Percentiles rank a stretch among this genome's conserved stretches.
These are phyloP conservation scores for Eucalyptus shirleyi DNA, from an alignment of 345 rosid species.

Conservation along the genomic window DNA sequence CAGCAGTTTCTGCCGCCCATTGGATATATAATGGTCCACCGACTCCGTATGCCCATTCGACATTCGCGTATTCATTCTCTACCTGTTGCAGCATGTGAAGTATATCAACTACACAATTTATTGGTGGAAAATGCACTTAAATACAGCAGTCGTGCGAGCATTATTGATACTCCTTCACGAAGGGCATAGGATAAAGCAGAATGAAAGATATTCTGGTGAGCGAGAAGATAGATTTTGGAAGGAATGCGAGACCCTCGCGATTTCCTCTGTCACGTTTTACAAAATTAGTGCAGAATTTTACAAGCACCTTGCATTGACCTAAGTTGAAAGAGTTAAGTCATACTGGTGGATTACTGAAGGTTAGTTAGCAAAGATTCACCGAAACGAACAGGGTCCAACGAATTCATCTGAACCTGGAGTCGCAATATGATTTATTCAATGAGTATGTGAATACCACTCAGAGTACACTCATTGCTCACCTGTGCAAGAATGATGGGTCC, in stretches of 20 bases:
- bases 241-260: background rate
- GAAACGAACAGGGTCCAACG: background rate
- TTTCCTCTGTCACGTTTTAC: background rate
- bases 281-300: background rate
- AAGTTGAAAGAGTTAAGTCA: background rate
- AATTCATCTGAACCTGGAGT: background rate
- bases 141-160: background rate
- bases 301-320: background rate
- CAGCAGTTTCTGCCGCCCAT: conserved; percentile 66
- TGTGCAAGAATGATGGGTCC: conserved; percentile 69
- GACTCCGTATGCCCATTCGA: conserved; percentile 41
- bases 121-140: background rate
- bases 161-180: background rate
- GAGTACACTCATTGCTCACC: conserved; percentile 6
- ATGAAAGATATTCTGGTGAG: background rate
- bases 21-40: conserved; percentile 33
- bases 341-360: background rate
- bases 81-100: conserved; percentile 17
- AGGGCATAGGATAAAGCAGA: background rate
- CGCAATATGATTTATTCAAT: background rate
- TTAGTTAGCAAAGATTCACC: background rate
- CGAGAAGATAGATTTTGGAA: background rate
- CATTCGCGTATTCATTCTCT: conserved; percentile 54
- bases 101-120: background rate
- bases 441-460: background rate